Evolutionary conservation across 768 basidiomycete species (phyloP).

Genomic region (Panus rudis): DNA sequence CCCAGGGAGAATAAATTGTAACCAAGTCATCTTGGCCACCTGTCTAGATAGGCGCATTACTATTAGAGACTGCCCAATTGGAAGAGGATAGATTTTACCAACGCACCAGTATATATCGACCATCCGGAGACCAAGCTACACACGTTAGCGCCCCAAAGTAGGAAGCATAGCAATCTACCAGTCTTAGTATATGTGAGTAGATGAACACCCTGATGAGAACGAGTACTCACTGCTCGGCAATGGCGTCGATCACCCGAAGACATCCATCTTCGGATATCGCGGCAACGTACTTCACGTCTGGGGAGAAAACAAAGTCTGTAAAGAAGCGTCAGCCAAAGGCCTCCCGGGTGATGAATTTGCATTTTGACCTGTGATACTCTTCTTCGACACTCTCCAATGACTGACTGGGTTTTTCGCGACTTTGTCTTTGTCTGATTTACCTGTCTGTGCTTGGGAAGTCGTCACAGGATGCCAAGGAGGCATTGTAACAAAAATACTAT

Average conservation of each 20-base stretch:
- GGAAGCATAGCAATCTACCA: constrained; percentile 90
- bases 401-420: constrained; percentile 81
- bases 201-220: constrained; percentile 1
- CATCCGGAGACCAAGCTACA: constrained; percentile 94
- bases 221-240: constrained; percentile 69
- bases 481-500: constrained; percentile 72
- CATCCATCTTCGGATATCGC: constrained; percentile 91
- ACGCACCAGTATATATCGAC: constrained; percentile 78
- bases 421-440: constrained; percentile 52
- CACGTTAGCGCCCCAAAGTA: constrained; percentile 92
- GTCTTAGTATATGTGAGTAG: constrained; percentile 33
- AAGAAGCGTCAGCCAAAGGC: neutral
- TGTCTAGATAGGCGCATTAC: constrained; percentile 40
- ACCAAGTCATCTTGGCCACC: constrained; percentile 97
- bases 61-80: too few species aligned
- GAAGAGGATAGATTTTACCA: neutral
- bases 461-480: constrained; percentile 81
- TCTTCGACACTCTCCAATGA: constrained; percentile 77
- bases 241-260: constrained; percentile 81
- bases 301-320: constrained; percentile 86
- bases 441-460: constrained; percentile 29
- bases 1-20: constrained; percentile 92
- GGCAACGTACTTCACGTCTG: constrained; percentile 86
- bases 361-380: constrained; percentile 60
- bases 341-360: neutral